Evolutionary conservation across 2,329 filamentous ascomycete species (phyloP).

Genomic region (Clonostachys sp.): DNA sequence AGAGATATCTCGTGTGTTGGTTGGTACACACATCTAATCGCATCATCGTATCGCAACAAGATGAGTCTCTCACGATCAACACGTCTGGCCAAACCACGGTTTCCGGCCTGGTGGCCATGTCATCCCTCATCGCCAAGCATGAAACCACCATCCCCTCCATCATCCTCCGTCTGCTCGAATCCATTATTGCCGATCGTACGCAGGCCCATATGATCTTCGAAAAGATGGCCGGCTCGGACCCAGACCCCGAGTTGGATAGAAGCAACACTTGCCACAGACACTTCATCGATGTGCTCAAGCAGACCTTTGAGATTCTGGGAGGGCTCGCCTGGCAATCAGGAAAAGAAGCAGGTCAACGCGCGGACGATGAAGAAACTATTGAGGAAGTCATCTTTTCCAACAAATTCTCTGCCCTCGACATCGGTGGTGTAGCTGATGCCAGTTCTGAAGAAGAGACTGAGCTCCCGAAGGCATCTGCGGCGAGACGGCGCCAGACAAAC

Average conservation of each 20-base stretch:
- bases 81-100: constrained; percentile 29
- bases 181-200: constrained; percentile 27
- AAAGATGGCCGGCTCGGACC: constrained; percentile 11
- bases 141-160: constrained; percentile 19
- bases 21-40: constrained; percentile 28
- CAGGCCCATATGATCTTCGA: constrained; percentile 20
- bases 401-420: background rate
- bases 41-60: constrained; percentile 19
- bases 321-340: background rate
- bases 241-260: background rate
- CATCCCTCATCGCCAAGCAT: constrained; percentile 31
- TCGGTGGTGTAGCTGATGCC: too few relatives aligned
- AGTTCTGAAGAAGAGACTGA: background rate
- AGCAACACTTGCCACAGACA: background rate
- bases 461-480: background rate
- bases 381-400: background rate
- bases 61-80: constrained; percentile 16
- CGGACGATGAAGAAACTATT: background rate
- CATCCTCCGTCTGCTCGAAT: constrained; percentile 27
- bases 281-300: background rate
- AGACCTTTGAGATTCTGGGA: background rate
- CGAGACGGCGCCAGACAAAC: too few relatives aligned
- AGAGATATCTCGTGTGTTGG: constrained; percentile 28
- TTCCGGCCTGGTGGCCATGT: constrained; percentile 26
- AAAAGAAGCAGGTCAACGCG: background rate